Conservation (phyloP, 805 yeast genomes). For the Metschnikowia dekortorum region DNA sequence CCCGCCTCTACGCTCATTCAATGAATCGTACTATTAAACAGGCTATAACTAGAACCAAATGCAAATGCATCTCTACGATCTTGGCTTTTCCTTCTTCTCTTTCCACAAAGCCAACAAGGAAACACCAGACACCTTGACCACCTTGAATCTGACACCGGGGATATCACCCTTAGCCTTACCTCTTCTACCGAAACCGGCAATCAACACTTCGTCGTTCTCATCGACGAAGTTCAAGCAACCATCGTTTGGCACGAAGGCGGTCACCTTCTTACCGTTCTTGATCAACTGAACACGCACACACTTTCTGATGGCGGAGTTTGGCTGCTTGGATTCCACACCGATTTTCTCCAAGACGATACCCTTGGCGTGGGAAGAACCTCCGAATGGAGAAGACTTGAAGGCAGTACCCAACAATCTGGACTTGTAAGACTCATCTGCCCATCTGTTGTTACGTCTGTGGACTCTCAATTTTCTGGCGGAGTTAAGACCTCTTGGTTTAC, state of each 20-base stretch:
- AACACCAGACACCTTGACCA: slow-evolving; percentile 99
- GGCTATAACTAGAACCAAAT: slow-evolving; percentile 12
- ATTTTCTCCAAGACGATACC: slow-evolving; percentile 99
- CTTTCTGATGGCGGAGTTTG: slow-evolving; percentile 99
- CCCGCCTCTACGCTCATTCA: background rate
- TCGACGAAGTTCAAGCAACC: slow-evolving; percentile 99
- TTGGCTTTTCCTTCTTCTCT: slow-evolving; percentile 99
- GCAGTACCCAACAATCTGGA: slow-evolving; percentile 99
- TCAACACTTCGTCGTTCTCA: slow-evolving; percentile 98
- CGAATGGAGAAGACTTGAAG: slow-evolving; percentile 99
- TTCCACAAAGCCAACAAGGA: slow-evolving; percentile 99
- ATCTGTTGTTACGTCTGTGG: slow-evolving; percentile 99
- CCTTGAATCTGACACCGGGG: slow-evolving; percentile 99
- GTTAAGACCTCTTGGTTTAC: slow-evolving; percentile 99
- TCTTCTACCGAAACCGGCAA: slow-evolving; percentile 99
- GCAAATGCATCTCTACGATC: slow-evolving; percentile 62
- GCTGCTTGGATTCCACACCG: slow-evolving; percentile 99
- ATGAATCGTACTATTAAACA: slow-evolving; percentile 18
- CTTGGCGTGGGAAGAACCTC: slow-evolving; percentile 99
- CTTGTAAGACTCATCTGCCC: slow-evolving; percentile 99
- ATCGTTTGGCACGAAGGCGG: slow-evolving; percentile 99
- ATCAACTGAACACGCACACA: slow-evolving; percentile 99
- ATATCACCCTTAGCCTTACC: slow-evolving; percentile 99
- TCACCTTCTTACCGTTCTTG: slow-evolving; percentile 99
- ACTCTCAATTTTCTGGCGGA: slow-evolving; percentile 99